These are phyloP conservation scores for Clonostachys rosea DNA, from an alignment of 2,329 filamentous ascomycete species.

Conservation along the genomic window DNA sequence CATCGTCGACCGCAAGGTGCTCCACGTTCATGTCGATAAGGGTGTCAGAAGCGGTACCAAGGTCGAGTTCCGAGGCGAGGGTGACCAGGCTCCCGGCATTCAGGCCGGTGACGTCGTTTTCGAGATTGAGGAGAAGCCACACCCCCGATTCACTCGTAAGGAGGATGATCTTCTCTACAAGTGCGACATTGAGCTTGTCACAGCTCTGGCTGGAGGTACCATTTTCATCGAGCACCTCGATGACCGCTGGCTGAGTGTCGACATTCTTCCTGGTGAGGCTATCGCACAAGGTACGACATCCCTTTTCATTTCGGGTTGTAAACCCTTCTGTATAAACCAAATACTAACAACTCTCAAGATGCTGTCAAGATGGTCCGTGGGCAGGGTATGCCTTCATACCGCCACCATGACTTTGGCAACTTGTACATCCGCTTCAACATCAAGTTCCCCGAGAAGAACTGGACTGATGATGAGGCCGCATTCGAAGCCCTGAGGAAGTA, in stretches of 20 bases:
- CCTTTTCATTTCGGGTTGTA: not conserved
- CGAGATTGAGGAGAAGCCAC: conserved; percentile 99
- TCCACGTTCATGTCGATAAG: conserved; percentile 95
- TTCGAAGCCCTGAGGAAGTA: conserved; percentile 79
- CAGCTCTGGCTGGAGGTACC: conserved; percentile 84
- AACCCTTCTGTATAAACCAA: not conserved
- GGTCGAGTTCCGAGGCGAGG: conserved; percentile 95
- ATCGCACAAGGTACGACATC: conserved; percentile 76
- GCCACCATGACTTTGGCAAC: conserved; percentile 94
- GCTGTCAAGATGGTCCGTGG: conserved; percentile 90
- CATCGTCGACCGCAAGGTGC: conserved; percentile 91
- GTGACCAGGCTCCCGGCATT: conserved; percentile 90
- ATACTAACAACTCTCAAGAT: conserved; percentile 43
- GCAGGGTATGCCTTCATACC: conserved; percentile 94
- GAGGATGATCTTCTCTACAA: conserved; percentile 95
- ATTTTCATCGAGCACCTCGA: conserved; percentile 96
- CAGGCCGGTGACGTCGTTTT: conserved; percentile 96
- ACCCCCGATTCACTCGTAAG: conserved; percentile 89
- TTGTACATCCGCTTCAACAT: conserved; percentile 97
- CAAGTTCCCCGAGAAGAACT: conserved; percentile 86
- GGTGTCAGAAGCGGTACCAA: conserved; percentile 92
- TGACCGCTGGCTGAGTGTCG: conserved; percentile 91
- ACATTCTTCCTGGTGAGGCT: conserved; percentile 90
- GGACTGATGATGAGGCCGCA: conserved; percentile 61
- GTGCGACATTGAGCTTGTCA: conserved; percentile 92